Evolutionary conservation across 2,329 filamentous ascomycete genomes (phyloP).

Genomic region (Thelonectria olida): DNA sequence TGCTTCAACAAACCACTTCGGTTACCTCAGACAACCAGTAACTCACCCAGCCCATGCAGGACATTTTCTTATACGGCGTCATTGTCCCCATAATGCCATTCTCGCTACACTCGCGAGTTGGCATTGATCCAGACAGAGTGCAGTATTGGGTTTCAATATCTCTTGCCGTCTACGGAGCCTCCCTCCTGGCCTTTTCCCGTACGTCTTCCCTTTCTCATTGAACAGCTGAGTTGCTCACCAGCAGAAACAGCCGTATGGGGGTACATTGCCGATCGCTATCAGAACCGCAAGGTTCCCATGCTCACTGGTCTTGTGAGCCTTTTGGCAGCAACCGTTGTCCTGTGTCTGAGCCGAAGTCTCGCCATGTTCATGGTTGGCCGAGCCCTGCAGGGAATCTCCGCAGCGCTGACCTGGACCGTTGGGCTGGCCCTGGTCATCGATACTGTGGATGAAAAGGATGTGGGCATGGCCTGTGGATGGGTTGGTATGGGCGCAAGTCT

Average conservation of each 20-base stretch:
- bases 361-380: constrained; percentile 46
- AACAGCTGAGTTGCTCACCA: neutral
- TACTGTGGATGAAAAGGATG: constrained; percentile 42
- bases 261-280: constrained; percentile 46
- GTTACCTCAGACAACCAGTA: too few species aligned
- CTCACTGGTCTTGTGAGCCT: constrained; percentile 44
- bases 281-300: constrained; percentile 46
- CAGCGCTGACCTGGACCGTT: constrained; percentile 48
- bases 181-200: constrained; percentile 45
- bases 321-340: constrained; percentile 41
- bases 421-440: constrained; percentile 48
- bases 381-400: constrained; percentile 45
- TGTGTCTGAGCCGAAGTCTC: constrained; percentile 44
- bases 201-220: constrained; percentile 17
- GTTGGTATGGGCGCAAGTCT: constrained; percentile 45
- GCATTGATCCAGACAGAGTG: constrained; percentile 38
- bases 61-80: constrained; percentile 48
- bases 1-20: too few species aligned
- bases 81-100: constrained; percentile 47
- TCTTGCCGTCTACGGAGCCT: constrained; percentile 45
- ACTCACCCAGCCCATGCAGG: constrained; percentile 36
- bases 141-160: constrained; percentile 50
- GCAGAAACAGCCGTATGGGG: constrained; percentile 45
- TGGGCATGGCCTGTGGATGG: constrained; percentile 47
- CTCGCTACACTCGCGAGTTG: constrained; percentile 39